A percentile compares a stretch with the other conserved stretches of the same genome.
phyloP scores from a whole-genome alignment of 257 asterid species.

The Paraleonurus japonicus region DNA sequence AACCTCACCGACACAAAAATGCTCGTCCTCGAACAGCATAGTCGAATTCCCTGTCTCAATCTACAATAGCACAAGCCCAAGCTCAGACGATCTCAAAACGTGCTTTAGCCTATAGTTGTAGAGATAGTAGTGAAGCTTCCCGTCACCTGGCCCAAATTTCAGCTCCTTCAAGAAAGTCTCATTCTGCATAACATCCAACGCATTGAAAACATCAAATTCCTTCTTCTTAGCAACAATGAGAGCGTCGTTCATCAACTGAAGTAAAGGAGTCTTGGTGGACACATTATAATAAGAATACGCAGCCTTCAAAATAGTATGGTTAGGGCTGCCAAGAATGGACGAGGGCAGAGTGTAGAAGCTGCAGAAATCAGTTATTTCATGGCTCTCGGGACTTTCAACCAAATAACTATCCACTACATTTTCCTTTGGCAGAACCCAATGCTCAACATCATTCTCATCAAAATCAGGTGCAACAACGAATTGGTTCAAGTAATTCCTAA shows the following conservation, averaged over 20 bases:
- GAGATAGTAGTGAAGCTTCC: slow-evolving; percentile 82
- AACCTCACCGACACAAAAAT: slow-evolving; percentile 30
- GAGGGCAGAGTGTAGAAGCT: slow-evolving; percentile 89
- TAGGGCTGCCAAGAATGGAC: slow-evolving; percentile 73
- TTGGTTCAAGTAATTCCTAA: slow-evolving; percentile 63
- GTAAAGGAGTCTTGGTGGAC: slow-evolving; percentile 64
- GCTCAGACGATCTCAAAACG: slow-evolving; percentile 66
- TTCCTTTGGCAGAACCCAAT: slow-evolving; percentile 80
- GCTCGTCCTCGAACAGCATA: slow-evolving; percentile 4
- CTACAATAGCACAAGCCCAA: slow-evolving; percentile 85
- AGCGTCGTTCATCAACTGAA: slow-evolving; percentile 85
- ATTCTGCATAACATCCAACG: slow-evolving; percentile 88
- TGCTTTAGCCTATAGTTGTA: slow-evolving; percentile 75
- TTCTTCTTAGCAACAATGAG: slow-evolving; percentile 77
- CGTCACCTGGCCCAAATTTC: slow-evolving; percentile 87
- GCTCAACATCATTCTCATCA: slow-evolving; percentile 75
- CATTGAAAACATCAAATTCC: slow-evolving; percentile 77
- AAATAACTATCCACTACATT: slow-evolving; percentile 72
- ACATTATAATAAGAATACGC: slow-evolving; percentile 78
- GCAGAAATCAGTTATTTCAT: slow-evolving; percentile 77
- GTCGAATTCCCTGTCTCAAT: slow-evolving; percentile 1
- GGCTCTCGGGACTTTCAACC: slow-evolving; percentile 76
- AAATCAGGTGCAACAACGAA: slow-evolving; percentile 76
- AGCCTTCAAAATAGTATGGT: slow-evolving; percentile 65
- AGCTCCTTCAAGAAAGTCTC: slow-evolving; percentile 81